Evolutionary conservation across 2,329 filamentous ascomycete species (phyloP).

Genomic region (Colletotrichum godetiae): DNA sequence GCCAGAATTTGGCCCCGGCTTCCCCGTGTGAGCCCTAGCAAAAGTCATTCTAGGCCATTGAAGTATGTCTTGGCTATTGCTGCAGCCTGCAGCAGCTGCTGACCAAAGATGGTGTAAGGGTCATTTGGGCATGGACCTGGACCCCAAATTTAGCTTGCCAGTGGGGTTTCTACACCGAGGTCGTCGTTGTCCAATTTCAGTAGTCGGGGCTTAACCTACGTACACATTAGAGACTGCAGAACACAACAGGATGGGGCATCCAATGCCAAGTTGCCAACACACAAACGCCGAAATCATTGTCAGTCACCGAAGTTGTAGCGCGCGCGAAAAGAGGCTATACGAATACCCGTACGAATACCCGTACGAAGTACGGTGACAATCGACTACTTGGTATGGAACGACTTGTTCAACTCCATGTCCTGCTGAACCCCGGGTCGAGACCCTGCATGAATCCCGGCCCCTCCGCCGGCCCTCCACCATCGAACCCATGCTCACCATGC

Average conservation of each 20-base stretch:
- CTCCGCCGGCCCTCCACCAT: too few relatives aligned
- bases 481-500: constrained; percentile 6
- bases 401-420: not conserved
- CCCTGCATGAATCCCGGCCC: not conserved
- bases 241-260: not conserved
- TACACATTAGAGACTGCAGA: too few relatives aligned
- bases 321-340: not conserved
- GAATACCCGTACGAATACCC: too few relatives aligned
- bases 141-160: not conserved
- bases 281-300: not conserved
- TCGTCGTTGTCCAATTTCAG: not conserved
- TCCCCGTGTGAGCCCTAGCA: not conserved
- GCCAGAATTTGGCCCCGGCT: not conserved
- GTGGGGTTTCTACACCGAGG: not conserved
- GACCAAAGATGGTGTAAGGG: not conserved
- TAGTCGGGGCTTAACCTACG: too few relatives aligned
- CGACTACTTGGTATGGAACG: not conserved
- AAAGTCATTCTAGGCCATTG: not conserved
- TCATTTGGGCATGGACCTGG: not conserved
- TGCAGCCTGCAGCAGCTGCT: not conserved
- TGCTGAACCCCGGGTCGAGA: not conserved
- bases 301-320: not conserved
- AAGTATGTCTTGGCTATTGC: too few relatives aligned
- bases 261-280: not conserved
- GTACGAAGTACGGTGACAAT: not conserved